These are phyloP conservation scores for Cytospora chrysosperma DNA, from an alignment of 2,329 filamentous ascomycete species.

Conservation along the genomic window DNA sequence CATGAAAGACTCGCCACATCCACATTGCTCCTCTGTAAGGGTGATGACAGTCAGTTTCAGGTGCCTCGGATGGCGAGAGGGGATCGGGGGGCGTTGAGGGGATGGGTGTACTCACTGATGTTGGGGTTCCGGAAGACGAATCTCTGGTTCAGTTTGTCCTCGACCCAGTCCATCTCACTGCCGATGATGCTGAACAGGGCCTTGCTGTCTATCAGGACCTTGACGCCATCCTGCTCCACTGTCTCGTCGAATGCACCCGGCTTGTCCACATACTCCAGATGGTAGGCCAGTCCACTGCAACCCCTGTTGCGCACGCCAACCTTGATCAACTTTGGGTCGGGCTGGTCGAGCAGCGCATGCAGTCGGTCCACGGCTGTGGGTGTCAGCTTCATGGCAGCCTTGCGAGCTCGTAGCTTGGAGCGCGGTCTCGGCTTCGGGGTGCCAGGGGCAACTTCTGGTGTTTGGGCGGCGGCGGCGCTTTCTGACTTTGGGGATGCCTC, in stretches of 20 bases:
- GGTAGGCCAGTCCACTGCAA: constrained; percentile 89
- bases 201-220: constrained; percentile 95
- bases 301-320: constrained; percentile 93
- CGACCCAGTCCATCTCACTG: constrained; percentile 98
- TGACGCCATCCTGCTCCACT: constrained; percentile 94
- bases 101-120: constrained; percentile 71
- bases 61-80: not conserved
- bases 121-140: constrained; percentile 98
- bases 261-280: constrained; percentile 94
- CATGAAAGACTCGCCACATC: constrained; percentile 96
- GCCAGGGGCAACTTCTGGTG: constrained; percentile 40
- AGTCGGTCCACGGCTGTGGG: constrained; percentile 78
- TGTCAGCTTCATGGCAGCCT: constrained; percentile 88
- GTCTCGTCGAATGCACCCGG: constrained; percentile 84
- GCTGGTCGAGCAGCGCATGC: constrained; percentile 73
- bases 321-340: constrained; percentile 88
- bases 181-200: constrained; percentile 97
- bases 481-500: not conserved
- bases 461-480: constrained; percentile 19
- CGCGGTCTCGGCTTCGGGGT: constrained; percentile 53
- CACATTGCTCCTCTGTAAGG: constrained; percentile 81
- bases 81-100: not conserved
- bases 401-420: constrained; percentile 71
- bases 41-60: not conserved
- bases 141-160: constrained; percentile 87